A percentile compares a stretch with the other conserved stretches of the same genome.
Conservation (phyloP, 495 filamentous ascomycete species). For the Xylaria grammica region DNA sequence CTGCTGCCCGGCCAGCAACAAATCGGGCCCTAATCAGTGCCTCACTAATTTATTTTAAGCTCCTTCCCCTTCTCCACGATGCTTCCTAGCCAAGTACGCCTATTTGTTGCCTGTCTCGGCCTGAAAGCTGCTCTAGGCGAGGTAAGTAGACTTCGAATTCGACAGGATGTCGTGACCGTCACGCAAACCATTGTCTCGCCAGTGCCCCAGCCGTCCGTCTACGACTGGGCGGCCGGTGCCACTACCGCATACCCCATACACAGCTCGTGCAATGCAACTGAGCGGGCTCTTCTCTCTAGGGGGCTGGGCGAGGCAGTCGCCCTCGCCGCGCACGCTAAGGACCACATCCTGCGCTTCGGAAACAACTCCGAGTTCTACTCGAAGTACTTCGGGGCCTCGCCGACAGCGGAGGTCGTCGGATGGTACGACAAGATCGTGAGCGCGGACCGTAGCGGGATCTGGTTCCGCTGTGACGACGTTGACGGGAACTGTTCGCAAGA, state of each 20-base stretch:
- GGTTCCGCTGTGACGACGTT: constrained; percentile 64
- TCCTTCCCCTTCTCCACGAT: not conserved
- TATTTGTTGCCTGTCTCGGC: not conserved
- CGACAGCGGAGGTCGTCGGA: constrained; percentile 56
- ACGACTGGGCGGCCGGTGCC: constrained; percentile 27
- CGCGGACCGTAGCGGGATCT: constrained; percentile 50
- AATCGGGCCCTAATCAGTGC: not conserved
- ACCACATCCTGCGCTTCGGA: constrained; percentile 54
- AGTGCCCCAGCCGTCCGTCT: constrained; percentile 15
- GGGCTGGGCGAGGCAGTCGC: constrained; percentile 55
- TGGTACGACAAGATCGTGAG: constrained; percentile 57
- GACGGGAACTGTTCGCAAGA: constrained; percentile 60
- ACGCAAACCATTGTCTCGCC: constrained; percentile 20
- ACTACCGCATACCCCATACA: constrained; percentile 52
- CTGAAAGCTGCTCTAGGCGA: not conserved
- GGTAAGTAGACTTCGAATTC: constrained; percentile 9
- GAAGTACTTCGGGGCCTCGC: constrained; percentile 62
- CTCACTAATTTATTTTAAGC: not conserved
- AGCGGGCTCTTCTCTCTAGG: constrained; percentile 50
- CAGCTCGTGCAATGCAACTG: constrained; percentile 60
- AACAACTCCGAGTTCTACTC: constrained; percentile 56
- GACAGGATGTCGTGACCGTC: constrained; percentile 20
- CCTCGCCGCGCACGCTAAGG: constrained; percentile 55
- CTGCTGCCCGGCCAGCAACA: not conserved
- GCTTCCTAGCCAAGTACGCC: not conserved